Evolutionary conservation across 176 grass and related monocot species (phyloP).

Genomic region (Canna indica): DNA sequence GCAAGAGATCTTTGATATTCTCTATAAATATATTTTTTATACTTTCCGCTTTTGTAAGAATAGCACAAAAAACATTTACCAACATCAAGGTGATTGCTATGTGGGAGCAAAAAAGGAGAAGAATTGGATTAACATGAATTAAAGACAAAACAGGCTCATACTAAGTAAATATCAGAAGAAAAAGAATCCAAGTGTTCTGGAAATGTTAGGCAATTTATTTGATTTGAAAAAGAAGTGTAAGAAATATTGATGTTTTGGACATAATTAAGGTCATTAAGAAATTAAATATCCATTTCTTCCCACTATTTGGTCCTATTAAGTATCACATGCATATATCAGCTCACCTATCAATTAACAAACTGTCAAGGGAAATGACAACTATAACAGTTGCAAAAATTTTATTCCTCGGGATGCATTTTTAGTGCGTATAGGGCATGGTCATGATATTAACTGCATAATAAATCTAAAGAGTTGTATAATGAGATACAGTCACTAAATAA

Average conservation of each 20-base stretch:
- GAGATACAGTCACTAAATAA: not conserved
- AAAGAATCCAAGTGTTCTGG: not conserved
- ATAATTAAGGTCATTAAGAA: not conserved
- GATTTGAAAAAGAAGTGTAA: not conserved
- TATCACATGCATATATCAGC: not conserved
- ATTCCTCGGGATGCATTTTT: not conserved
- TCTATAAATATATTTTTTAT: not conserved
- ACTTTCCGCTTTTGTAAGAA: not conserved
- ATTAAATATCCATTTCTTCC: not conserved
- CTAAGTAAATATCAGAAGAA: not conserved
- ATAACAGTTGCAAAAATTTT: not conserved
- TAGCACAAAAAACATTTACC: not conserved
- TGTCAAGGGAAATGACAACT: not conserved
- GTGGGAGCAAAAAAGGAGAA: not conserved
- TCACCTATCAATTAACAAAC: not conserved
- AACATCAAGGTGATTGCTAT: not conserved
- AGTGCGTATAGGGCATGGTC: not conserved
- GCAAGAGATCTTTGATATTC: not conserved
- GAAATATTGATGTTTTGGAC: not conserved
- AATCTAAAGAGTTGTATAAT: not conserved
- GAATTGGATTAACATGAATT: not conserved
- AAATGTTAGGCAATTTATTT: conserved; percentile 1
- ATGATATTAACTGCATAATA: not conserved
- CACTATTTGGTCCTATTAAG: not conserved
- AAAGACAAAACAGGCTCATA: not conserved